A percentile compares a stretch with the other conserved stretches of the same genome.
Evolutionary conservation across 352 stramenopile genomes (phyloP).

Genomic region (Pythium graminicola): DNA sequence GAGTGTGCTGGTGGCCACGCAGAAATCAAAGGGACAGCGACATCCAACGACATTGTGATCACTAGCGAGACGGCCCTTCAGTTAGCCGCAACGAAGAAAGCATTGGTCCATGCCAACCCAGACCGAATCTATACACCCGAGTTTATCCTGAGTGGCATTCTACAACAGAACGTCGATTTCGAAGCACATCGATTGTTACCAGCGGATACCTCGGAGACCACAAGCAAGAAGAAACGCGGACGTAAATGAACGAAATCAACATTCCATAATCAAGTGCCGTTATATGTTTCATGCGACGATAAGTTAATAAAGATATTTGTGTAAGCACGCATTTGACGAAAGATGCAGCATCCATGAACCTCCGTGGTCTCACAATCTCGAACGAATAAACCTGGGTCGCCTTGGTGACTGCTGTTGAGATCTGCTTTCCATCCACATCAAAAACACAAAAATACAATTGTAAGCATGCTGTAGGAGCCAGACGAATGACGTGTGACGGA

Average conservation of each 20-base stretch:
- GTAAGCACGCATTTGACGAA: not conserved
- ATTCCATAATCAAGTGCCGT: too few species aligned
- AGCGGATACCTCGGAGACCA: not conserved
- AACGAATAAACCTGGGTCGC: constrained; percentile 6
- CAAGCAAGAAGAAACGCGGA: constrained; percentile 18
- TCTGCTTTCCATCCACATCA: not conserved
- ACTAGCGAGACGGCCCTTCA: constrained; percentile 29
- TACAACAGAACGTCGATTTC: constrained; percentile 37
- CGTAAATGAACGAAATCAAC: constrained; percentile 8
- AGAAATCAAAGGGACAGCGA: constrained; percentile 34
- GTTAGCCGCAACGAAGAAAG: constrained; percentile 29
- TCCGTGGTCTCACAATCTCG: not conserved
- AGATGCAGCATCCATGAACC: not conserved
- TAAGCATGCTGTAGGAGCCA: not conserved
- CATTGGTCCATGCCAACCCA: constrained; percentile 13
- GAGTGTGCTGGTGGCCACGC: constrained; percentile 43
- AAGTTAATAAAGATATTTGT: constrained; percentile 12
- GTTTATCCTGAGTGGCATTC: constrained; percentile 36
- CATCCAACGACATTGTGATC: constrained; percentile 39
- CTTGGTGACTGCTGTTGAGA: constrained; percentile 1
- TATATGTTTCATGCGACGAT: constrained; percentile 9
- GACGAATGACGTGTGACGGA: constrained; percentile 8
- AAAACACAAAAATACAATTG: constrained; percentile 3
- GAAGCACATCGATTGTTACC: constrained; percentile 19
- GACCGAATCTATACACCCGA: constrained; percentile 33